Percentiles rank a stretch among this genome's conserved stretches.
phyloP scores from a whole-genome alignment of 495 filamentous ascomycete genomes.

The Chaetomidium leptoderma region DNA sequence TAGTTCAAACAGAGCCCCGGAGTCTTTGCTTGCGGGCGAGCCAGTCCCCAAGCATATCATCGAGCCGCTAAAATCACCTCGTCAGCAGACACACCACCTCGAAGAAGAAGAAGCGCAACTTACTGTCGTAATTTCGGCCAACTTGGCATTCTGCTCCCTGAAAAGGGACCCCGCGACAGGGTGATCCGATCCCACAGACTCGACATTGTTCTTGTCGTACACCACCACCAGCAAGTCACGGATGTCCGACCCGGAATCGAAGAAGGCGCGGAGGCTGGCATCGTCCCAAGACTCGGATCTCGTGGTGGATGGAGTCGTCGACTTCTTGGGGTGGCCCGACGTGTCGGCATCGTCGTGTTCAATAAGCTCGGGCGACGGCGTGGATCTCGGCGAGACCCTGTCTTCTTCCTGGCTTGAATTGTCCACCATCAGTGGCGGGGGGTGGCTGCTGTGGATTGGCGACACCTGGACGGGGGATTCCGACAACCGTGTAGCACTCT shows the following conservation, averaged over 20 bases:
- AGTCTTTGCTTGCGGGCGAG: slow-evolving; percentile 60
- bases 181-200: slow-evolving; percentile 72
- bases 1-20: slow-evolving; percentile 39
- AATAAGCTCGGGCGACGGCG: slow-evolving; percentile 62
- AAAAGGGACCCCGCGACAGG: slow-evolving; percentile 77
- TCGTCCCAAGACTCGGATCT: slow-evolving; percentile 70
- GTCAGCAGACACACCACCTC: slow-evolving; percentile 17
- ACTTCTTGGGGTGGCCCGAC: slow-evolving; percentile 36
- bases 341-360: slow-evolving; percentile 44
- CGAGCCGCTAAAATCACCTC: slow-evolving; percentile 54
- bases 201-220: slow-evolving; percentile 78
- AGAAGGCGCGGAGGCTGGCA: slow-evolving; percentile 74
- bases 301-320: slow-evolving; percentile 41
- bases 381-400: slow-evolving; percentile 58
- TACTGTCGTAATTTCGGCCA: slow-evolving; percentile 76
- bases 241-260: slow-evolving; percentile 89
- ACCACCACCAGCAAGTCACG: slow-evolving; percentile 87
- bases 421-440: slow-evolving; percentile 60
- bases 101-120: slow-evolving; percentile 26
- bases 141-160: slow-evolving; percentile 72
- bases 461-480: slow-evolving; percentile 79
- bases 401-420: slow-evolving; percentile 61
- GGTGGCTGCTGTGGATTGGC: slow-evolving; percentile 46
- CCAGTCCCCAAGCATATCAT: slow-evolving; percentile 82
- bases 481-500: slow-evolving; percentile 51